Percentiles rank a stretch among this genome's conserved stretches.
phyloP scores from a whole-genome alignment of 2,329 filamentous ascomycete species.

The Nemania serpens region DNA sequence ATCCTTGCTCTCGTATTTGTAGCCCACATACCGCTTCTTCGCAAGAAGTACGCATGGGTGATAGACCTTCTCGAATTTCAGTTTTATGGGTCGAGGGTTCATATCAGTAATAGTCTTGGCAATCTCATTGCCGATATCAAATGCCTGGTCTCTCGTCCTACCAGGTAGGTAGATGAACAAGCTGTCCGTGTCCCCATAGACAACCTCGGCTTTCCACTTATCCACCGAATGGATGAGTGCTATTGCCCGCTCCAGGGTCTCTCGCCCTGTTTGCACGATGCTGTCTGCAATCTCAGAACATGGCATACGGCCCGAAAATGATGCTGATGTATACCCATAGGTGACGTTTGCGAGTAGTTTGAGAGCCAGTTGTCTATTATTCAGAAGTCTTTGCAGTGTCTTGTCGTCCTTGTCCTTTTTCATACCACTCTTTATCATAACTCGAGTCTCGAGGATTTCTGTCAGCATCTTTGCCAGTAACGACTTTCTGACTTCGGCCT shows the following conservation, averaged over 20 bases:
- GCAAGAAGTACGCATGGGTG: constrained; percentile 91
- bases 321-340: constrained; percentile 96
- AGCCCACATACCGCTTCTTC: constrained; percentile 97
- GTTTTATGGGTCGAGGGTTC: constrained; percentile 89
- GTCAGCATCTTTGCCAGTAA: constrained; percentile 94
- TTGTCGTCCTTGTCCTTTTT: constrained; percentile 90
- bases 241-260: constrained; percentile 93
- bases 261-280: constrained; percentile 93
- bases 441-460: constrained; percentile 91
- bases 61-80: constrained; percentile 99
- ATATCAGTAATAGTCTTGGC: constrained; percentile 82
- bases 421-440: constrained; percentile 99
- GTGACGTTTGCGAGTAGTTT: constrained; percentile 99
- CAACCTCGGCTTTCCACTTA: constrained; percentile 91
- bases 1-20: constrained; percentile 83
- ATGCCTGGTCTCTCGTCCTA: constrained; percentile 84
- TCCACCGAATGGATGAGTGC: constrained; percentile 87
- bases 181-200: constrained; percentile 97
- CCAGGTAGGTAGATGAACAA: constrained; percentile 90
- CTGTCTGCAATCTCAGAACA: constrained; percentile 98
- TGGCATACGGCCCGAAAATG: constrained; percentile 96
- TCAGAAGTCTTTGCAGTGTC: constrained; percentile 80
- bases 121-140: constrained; percentile 91
- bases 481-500: constrained; percentile 83
- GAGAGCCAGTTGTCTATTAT: constrained; percentile 90